Evolutionary conservation across 306 rosid species (phyloP).

Genomic region (Medicago truncatula): DNA sequence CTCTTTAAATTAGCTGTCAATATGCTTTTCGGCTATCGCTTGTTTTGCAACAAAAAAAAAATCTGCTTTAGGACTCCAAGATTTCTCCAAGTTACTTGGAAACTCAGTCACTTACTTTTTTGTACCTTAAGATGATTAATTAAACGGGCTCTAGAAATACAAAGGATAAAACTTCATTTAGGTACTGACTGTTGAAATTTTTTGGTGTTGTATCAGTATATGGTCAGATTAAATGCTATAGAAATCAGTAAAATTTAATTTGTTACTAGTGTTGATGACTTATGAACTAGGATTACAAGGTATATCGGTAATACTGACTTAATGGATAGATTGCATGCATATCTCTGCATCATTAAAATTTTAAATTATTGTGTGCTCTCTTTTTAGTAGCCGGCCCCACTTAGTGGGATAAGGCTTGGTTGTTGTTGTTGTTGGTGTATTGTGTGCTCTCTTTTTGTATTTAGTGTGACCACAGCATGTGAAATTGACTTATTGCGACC

Average conservation of each 20-base stretch:
- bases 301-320: neutral
- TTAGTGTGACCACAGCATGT: neutral
- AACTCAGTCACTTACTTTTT: conserved; percentile 19
- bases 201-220: neutral
- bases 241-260: neutral
- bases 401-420: neutral
- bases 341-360: conserved; percentile 4
- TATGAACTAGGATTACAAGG: neutral
- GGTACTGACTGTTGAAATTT: conserved; percentile 14
- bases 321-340: neutral
- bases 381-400: no score
- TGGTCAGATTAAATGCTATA: no score
- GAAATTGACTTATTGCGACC: neutral
- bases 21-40: no score
- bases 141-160: conserved; percentile 7
- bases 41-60: neutral
- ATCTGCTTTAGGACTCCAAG: neutral
- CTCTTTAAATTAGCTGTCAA: no score
- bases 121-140: conserved; percentile 17
- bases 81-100: neutral
- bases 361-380: neutral
- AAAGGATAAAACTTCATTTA: conserved; percentile 9
- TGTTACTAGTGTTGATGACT: neutral
- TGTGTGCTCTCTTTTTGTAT: conserved; percentile 1
- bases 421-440: neutral